Conservation (phyloP, 2,329 filamentous ascomycete species). For the Trichoderma oligosporum region DNA sequence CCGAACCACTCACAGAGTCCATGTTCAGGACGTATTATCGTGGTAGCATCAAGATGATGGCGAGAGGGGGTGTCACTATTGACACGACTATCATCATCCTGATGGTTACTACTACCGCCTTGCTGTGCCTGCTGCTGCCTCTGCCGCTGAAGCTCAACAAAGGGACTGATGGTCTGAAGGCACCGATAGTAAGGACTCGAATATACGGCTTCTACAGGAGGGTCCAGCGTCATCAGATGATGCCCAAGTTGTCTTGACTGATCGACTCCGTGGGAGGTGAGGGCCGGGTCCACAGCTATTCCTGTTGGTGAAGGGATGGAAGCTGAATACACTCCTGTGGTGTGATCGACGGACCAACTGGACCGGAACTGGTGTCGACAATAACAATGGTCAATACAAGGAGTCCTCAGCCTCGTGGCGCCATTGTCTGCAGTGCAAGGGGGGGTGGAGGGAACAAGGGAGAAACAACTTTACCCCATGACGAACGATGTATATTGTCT, state of each 20-base stretch:
- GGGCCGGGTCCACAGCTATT: slow-evolving; percentile 79
- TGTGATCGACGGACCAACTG: slow-evolving; percentile 80
- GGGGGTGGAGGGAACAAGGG: slow-evolving; percentile 16
- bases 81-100: background rate
- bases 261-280: slow-evolving; percentile 80
- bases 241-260: slow-evolving; percentile 75
- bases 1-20: slow-evolving; percentile 87
- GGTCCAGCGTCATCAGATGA: slow-evolving; percentile 59
- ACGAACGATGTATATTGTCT: slow-evolving; percentile 69
- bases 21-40: slow-evolving; percentile 52
- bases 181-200: slow-evolving; percentile 84
- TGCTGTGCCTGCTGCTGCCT: background rate
- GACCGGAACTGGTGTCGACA: slow-evolving; percentile 67
- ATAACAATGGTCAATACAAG: slow-evolving; percentile 22
- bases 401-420: slow-evolving; percentile 17
- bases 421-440: slow-evolving; percentile 19
- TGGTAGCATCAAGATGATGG: slow-evolving; percentile 24
- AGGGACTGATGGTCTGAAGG: slow-evolving; percentile 75
- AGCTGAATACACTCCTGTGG: slow-evolving; percentile 73
- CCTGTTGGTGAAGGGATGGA: slow-evolving; percentile 77
- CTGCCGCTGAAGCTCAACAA: slow-evolving; percentile 46
- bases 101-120: too few species aligned
- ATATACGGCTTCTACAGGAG: slow-evolving; percentile 73
- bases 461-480: slow-evolving; percentile 60
- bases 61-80: background rate